phyloP scores from a whole-genome alignment of 768 basidiomycete species.

The Collybia mongolica region DNA sequence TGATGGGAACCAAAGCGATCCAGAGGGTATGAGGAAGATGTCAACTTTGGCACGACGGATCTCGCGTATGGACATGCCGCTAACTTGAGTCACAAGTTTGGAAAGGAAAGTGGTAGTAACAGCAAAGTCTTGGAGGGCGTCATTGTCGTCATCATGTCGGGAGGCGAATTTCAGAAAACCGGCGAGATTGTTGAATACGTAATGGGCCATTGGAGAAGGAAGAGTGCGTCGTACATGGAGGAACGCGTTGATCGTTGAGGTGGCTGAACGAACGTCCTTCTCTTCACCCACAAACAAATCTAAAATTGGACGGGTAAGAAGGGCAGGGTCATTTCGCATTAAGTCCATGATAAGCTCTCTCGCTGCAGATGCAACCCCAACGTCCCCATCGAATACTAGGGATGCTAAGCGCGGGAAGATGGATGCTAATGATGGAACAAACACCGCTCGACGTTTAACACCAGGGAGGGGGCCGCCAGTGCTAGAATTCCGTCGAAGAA shows the following conservation, averaged over 20 bases:
- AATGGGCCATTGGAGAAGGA: slow-evolving; percentile 65
- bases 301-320: slow-evolving; percentile 62
- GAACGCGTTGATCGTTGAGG: slow-evolving; percentile 53
- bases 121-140: slow-evolving; percentile 52
- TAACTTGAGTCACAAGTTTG: slow-evolving; percentile 60
- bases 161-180: slow-evolving; percentile 62
- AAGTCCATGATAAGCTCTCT: slow-evolving; percentile 57
- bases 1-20: slow-evolving; percentile 65
- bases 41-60: slow-evolving; percentile 74
- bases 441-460: slow-evolving; percentile 62
- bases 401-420: slow-evolving; percentile 54
- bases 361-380: slow-evolving; percentile 54
- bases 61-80: slow-evolving; percentile 69
- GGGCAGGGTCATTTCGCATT: slow-evolving; percentile 72
- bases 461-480: slow-evolving; percentile 41
- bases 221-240: slow-evolving; percentile 54
- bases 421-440: slow-evolving; percentile 58
- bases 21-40: slow-evolving; percentile 63
- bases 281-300: slow-evolving; percentile 56
- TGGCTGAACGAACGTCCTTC: slow-evolving; percentile 43
- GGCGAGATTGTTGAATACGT: slow-evolving; percentile 67
- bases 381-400: slow-evolving; percentile 52
- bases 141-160: slow-evolving; percentile 37
- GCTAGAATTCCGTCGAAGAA: slow-evolving; percentile 59
- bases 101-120: slow-evolving; percentile 58